Base-by-base conservation (phyloP, 148 eudicot genomes). In the Vaccinium darrowii region DNA sequence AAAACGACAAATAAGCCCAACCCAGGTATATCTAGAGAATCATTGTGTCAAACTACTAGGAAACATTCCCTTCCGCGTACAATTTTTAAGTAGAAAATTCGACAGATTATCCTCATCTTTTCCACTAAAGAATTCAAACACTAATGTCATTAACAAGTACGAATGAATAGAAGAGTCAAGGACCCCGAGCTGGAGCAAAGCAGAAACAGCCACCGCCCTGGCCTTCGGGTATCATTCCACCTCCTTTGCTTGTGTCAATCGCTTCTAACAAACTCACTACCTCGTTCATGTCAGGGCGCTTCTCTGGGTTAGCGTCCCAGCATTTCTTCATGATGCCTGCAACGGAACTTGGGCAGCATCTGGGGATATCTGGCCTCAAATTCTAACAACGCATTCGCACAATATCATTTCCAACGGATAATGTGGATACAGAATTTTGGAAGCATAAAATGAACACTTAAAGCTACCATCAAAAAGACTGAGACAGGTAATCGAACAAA, bases 151-250 rank as follows among this genome's bases (percentile, higher is more conserved):
- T n/a, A 30, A 19, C 30, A n/a, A 10, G 11, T 50, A 49, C 30
- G 49, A 11, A n/a, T 76, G 15, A 47, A n/a, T 49, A 47, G 79
- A 10, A 5, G 18, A 65, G 85, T 91, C 89, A 95, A 7, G 95
- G 98, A 36, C 98, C 98, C 18, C 95, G 96, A 77, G 85, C 11
- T 0, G 88, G 75, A 63, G 87, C 79, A 69, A 95, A 92, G 79
- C 98, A 94, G 84, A 93, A 91, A 73, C 98, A 96, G 74, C 93
- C 89, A 7, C 51, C 77, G 73, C 85, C 89, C 84, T 94, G 91
- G 84, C 89, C 98, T 10, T 92, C 99, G 0, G 99, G 95, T 53
- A 94, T 89, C 99, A 96, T 96, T 43, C 98, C 99, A 33, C 99
- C 99, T 8, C 99, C 99, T 75, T 92, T 93, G 86, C 89, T 92